phyloP scores from a whole-genome alignment of 2,329 filamentous ascomycete species.

The Sporothrix brasiliensis region DNA sequence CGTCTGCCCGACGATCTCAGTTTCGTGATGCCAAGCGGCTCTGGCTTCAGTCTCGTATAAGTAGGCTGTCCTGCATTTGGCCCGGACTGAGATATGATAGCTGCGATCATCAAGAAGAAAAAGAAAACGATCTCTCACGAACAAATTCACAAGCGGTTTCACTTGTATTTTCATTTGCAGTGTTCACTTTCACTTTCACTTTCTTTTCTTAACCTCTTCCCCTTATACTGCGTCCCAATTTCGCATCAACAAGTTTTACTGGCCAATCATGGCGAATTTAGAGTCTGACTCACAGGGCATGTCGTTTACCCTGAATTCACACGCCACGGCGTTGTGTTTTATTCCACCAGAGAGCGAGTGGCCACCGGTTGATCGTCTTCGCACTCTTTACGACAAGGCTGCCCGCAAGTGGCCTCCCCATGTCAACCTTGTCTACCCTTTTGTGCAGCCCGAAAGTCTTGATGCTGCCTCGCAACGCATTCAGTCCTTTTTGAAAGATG shows the following conservation, averaged over 20 bases:
- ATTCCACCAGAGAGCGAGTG: conserved; percentile 57
- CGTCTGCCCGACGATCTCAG: not conserved
- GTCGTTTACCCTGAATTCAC: conserved; percentile 42
- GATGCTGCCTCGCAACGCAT: conserved; percentile 48
- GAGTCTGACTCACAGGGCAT: not conserved
- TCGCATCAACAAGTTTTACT: not conserved
- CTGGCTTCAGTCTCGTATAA: not conserved
- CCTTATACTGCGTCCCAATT: not conserved
- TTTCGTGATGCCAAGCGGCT: not conserved
- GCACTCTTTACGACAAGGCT: conserved; percentile 64
- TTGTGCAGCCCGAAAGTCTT: conserved; percentile 56
- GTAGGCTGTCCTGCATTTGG: conserved; percentile 3
- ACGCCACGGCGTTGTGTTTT: conserved; percentile 64
- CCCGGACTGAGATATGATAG: not conserved
- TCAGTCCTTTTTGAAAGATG: conserved; percentile 41
- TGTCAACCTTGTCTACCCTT: conserved; percentile 68
- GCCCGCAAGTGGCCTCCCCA: conserved; percentile 67
- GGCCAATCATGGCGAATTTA: conserved; percentile 35
- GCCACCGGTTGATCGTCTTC: conserved; percentile 56
- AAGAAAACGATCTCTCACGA: not conserved
- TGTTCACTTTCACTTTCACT: not conserved
- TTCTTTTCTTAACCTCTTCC: not conserved
- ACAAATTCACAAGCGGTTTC: not conserved
- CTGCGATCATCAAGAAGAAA: not conserved
- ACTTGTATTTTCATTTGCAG: not conserved